Percentiles rank a stretch among this genome's conserved stretches.
Conservation (phyloP, 306 rosid genomes). For the Trichosanthes cucumerina region DNA sequence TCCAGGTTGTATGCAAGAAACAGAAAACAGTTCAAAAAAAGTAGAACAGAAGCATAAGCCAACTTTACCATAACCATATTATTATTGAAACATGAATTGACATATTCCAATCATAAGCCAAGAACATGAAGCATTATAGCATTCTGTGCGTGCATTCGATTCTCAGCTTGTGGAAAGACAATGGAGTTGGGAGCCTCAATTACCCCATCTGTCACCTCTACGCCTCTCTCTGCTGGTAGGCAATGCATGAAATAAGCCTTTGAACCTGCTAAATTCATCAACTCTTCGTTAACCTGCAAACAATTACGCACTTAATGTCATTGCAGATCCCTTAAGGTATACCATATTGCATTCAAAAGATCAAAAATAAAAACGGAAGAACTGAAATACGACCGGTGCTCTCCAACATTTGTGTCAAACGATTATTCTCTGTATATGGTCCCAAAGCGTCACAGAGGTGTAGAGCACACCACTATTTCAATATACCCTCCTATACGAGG, state of each 20-base stretch:
- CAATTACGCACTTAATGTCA: neutral
- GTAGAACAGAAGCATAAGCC: neutral
- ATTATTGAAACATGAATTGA: neutral
- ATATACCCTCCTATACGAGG: neutral
- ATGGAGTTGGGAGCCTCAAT: slow-evolving; percentile 85
- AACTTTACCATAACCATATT: neutral
- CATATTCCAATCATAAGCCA: slow-evolving; percentile 29
- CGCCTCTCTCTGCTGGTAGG: slow-evolving; percentile 96
- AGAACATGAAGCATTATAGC: slow-evolving; percentile 89
- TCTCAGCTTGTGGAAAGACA: slow-evolving; percentile 94
- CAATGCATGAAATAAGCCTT: slow-evolving; percentile 88
- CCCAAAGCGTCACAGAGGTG: no score
- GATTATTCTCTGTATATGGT: neutral
- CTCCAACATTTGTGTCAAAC: neutral
- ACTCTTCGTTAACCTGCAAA: slow-evolving; percentile 57
- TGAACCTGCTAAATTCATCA: slow-evolving; percentile 81
- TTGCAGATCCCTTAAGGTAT: neutral
- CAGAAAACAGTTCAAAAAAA: neutral
- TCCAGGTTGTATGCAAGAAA: neutral
- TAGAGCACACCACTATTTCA: neutral
- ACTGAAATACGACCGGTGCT: neutral
- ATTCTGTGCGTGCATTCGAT: slow-evolving; percentile 93
- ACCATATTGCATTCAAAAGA: neutral
- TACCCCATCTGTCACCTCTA: slow-evolving; percentile 82
- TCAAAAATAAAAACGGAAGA: neutral